These are phyloP conservation scores for Adansonia digitata DNA, from an alignment of 345 rosid species.

Conservation along the genomic window DNA sequence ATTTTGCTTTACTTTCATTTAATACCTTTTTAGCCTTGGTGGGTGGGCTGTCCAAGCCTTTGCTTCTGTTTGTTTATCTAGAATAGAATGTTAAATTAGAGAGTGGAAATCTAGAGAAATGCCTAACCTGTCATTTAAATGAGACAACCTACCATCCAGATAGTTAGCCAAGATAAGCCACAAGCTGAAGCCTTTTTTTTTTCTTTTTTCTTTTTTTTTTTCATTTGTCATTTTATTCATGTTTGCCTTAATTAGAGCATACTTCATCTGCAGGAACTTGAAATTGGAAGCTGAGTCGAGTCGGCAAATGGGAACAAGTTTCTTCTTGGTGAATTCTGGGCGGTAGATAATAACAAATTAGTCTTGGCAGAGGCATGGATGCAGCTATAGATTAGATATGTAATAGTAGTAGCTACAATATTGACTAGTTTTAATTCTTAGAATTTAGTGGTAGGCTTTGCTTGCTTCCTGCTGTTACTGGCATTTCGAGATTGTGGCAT, in stretches of 20 bases:
- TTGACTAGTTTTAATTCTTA: too few relatives aligned
- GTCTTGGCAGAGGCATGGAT: background rate
- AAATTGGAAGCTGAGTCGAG: conserved; percentile 8
- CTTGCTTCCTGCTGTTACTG: background rate
- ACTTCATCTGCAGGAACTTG: conserved; percentile 27
- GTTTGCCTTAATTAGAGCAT: background rate
- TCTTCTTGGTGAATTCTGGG: background rate
- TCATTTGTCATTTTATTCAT: background rate
- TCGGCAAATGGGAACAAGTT: background rate
- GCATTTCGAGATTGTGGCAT: background rate
- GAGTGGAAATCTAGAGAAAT: background rate
- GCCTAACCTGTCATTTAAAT: too few relatives aligned
- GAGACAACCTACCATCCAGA: too few relatives aligned
- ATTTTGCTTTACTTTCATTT: background rate
- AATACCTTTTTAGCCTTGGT: background rate
- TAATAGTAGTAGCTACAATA: background rate
- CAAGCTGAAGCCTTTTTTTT: too few relatives aligned
- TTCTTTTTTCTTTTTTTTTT: too few relatives aligned
- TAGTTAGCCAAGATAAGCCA: too few relatives aligned
- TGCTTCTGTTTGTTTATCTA: background rate
- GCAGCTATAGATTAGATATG: background rate
- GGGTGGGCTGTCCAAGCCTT: background rate
- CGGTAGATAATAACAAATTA: background rate
- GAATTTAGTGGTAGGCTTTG: conserved; percentile 4
- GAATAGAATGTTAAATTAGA: background rate